A percentile compares a stretch with the other conserved stretches of the same genome.
Conservation (phyloP, 371 early-diverging fungal genomes). For the Blakeslea trispora region DNA sequence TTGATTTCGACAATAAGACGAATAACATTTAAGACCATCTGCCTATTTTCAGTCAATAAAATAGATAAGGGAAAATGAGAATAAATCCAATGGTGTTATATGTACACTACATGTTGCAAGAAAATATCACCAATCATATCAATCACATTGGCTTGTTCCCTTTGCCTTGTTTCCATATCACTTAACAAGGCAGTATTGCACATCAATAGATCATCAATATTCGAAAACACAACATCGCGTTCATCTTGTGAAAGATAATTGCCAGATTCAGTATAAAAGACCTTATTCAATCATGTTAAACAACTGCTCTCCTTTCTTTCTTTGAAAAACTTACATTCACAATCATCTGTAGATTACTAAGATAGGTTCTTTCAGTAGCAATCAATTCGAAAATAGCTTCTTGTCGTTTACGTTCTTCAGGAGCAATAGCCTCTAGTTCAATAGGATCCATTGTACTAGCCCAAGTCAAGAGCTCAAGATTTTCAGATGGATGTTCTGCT, state of each 20-base stretch:
- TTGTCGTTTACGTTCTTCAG: constrained; percentile 78
- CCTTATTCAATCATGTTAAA: constrained; percentile 20
- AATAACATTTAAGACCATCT: constrained; percentile 60
- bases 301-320: not conserved
- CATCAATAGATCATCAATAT: constrained; percentile 71
- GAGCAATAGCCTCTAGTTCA: constrained; percentile 36
- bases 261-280: constrained; percentile 53
- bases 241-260: constrained; percentile 44
- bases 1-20: constrained; percentile 71
- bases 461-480: constrained; percentile 40
- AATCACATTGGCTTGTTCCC: constrained; percentile 53
- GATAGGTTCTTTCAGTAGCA: constrained; percentile 80
- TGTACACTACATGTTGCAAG: constrained; percentile 47
- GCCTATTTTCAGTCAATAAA: constrained; percentile 26
- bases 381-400: constrained; percentile 90
- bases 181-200: constrained; percentile 73
- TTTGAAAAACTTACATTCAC: constrained; percentile 56
- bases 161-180: constrained; percentile 64
- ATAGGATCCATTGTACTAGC: constrained; percentile 48
- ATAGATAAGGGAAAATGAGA: not conserved
- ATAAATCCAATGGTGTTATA: not conserved
- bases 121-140: constrained; percentile 65
- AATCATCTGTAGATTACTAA: constrained; percentile 81
- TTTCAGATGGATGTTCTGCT: constrained; percentile 21
- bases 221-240: constrained; percentile 57